Evolutionary conservation across 2,329 filamentous ascomycete genomes (phyloP).

Genomic region (Hypoxylon sp.): DNA sequence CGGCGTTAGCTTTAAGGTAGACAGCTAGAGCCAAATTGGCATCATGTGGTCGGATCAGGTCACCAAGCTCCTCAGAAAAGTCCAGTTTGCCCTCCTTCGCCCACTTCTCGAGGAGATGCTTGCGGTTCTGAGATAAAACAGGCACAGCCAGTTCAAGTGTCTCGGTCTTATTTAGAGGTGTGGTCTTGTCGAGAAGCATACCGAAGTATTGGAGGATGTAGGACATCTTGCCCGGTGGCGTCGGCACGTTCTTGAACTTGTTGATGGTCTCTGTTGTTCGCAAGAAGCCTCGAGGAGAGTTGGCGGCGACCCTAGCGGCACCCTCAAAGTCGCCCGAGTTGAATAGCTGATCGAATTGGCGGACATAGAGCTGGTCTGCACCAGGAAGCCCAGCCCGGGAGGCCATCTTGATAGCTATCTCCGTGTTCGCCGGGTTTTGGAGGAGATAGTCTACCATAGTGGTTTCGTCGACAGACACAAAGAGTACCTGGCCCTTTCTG

Average conservation of each 20-base stretch:
- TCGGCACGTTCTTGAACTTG: slow-evolving; percentile 89
- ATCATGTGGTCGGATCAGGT: slow-evolving; percentile 92
- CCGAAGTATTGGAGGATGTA: slow-evolving; percentile 98
- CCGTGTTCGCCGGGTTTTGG: slow-evolving; percentile 94
- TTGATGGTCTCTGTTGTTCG: slow-evolving; percentile 96
- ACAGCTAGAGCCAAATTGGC: slow-evolving; percentile 88
- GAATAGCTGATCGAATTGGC: slow-evolving; percentile 93
- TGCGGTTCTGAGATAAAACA: slow-evolving; percentile 92
- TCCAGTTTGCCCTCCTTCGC: slow-evolving; percentile 95
- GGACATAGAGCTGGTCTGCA: slow-evolving; percentile 91
- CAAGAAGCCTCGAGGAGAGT: slow-evolving; percentile 95
- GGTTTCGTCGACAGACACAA: slow-evolving; percentile 92
- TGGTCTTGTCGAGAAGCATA: slow-evolving; percentile 95
- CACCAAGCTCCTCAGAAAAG: slow-evolving; percentile 95
- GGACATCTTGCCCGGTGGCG: slow-evolving; percentile 88
- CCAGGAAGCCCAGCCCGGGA: slow-evolving; percentile 94
- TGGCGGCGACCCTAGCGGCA: slow-evolving; percentile 95
- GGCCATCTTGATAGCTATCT: slow-evolving; percentile 95
- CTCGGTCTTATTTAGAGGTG: slow-evolving; percentile 87
- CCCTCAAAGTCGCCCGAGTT: slow-evolving; percentile 84
- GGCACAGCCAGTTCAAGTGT: slow-evolving; percentile 94
- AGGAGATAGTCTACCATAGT: slow-evolving; percentile 95
- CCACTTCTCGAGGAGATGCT: slow-evolving; percentile 98
- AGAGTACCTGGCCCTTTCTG: slow-evolving; percentile 95
- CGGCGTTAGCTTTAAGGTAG: slow-evolving; percentile 90